Evolutionary conservation across 352 stramenopile species (phyloP).

Genomic region (Globisporangium spinosum): DNA sequence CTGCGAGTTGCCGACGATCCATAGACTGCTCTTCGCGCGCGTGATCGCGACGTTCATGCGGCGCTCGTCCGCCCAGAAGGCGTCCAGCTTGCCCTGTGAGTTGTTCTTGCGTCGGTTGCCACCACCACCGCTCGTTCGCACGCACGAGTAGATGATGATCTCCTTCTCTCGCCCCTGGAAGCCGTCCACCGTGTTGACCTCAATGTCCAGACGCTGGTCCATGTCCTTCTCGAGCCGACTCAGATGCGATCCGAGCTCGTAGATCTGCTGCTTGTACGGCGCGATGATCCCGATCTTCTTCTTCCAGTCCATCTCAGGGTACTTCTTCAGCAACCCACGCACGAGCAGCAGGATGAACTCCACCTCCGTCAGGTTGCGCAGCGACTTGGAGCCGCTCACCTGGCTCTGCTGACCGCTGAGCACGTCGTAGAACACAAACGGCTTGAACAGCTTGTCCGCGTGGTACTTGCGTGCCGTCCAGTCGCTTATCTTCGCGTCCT

Average conservation of each 20-base stretch:
- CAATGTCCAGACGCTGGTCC: conserved; percentile 49
- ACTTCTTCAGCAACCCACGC: conserved; percentile 88
- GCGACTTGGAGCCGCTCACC: conserved; percentile 64
- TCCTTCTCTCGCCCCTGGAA: conserved; percentile 98
- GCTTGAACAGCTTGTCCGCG: conserved; percentile 37
- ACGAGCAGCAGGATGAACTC: conserved; percentile 85
- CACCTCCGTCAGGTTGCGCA: conserved; percentile 78
- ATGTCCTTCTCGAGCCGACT: conserved; percentile 46
- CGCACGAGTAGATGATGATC: conserved; percentile 96
- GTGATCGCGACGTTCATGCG: conserved; percentile 99
- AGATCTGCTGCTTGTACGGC: conserved; percentile 97
- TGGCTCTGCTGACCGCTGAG: conserved; percentile 57
- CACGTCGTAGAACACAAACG: conserved; percentile 71
- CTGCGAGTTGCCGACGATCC: conserved; percentile 77
- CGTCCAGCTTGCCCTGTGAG: conserved; percentile 30
- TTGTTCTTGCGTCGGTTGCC: conserved; percentile 26
- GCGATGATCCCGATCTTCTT: conserved; percentile 97
- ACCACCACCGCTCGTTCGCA: conserved; percentile 89
- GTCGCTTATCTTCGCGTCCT: conserved; percentile 72
- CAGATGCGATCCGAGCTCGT: conserved; percentile 86
- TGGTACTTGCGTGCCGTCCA: conserved; percentile 71
- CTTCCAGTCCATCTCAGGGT: conserved; percentile 55
- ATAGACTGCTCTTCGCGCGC: conserved; percentile 93
- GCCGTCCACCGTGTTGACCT: conserved; percentile 96
- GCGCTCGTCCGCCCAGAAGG: conserved; percentile 96